phyloP scores from a whole-genome alignment of 2,329 filamentous ascomycete genomes.

The Cladosporium oxysporum region DNA sequence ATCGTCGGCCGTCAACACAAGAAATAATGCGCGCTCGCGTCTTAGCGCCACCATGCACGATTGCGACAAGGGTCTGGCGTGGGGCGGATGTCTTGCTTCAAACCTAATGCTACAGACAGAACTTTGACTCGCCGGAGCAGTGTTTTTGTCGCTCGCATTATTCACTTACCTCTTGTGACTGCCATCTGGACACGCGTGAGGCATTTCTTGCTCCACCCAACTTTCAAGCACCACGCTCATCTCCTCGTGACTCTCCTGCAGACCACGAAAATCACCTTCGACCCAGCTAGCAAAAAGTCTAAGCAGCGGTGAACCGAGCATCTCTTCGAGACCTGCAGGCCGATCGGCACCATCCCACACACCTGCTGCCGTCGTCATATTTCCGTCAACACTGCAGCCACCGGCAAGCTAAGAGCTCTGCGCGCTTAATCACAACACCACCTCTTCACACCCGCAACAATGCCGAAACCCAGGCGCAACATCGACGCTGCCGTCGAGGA shows the following conservation, averaged over 20 bases:
- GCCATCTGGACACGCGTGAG: neutral
- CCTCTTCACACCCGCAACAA: conserved; percentile 38
- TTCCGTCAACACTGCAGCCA: conserved; percentile 20
- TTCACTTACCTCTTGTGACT: conserved; percentile 1
- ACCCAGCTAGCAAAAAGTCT: conserved; percentile 5
- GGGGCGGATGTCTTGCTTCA: conserved; percentile 7
- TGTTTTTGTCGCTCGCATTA: neutral
- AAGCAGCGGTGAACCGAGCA: conserved; percentile 13
- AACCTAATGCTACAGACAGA: conserved; percentile 3
- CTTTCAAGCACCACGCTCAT: neutral
- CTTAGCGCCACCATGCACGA: conserved; percentile 9
- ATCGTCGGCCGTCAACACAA: conserved; percentile 1
- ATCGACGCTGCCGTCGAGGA: conserved; percentile 77
- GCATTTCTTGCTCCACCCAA: neutral
- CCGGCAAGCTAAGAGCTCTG: conserved; percentile 12
- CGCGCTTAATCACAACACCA: conserved; percentile 8
- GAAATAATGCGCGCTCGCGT: conserved; percentile 8
- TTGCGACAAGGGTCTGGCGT: conserved; percentile 8
- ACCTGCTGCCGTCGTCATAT: conserved; percentile 12
- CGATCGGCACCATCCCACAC: conserved; percentile 12
- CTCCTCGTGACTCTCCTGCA: neutral
- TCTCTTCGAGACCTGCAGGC: conserved; percentile 9
- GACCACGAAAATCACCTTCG: neutral
- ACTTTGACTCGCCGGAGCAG: neutral
- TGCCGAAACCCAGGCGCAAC: conserved; percentile 75